Evolutionary conservation across 306 rosid species (phyloP), one percentile per base, ranked within the genome.

Genomic region (Begonia loranthoides): DNA sequence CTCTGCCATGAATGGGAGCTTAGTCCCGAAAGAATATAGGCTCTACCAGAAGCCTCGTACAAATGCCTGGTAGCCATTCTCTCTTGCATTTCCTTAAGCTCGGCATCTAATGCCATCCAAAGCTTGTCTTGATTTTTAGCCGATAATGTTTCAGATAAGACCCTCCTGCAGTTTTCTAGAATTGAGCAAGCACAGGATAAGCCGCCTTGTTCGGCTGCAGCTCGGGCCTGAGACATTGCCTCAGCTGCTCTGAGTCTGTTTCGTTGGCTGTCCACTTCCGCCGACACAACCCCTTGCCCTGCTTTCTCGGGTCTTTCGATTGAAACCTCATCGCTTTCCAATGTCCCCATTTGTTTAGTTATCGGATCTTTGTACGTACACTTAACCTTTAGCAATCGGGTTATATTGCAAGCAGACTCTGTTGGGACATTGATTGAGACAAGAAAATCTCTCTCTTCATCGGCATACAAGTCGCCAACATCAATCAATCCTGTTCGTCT

Each of bases 1-100:
- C 99, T 65, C 66, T 90, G 99, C 99, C 99, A 90, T 12, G 99
- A 90, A 56, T 90, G 99, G 22, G 99, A 90, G 69, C 99, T 90
- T 57, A 90, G 67, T 52, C 99, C 99, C 2, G 99, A 90, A 63
- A 90, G 95, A 50, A 90, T 82, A 39, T 90, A 90, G 10, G 99
- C 99, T 59, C 99, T 82, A 47, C 99, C 99, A 8, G 99, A 90
- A 36, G 92, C 94, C 76, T 90, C 99, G 9, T 90, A 90, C 15
- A 90, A 95, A 10, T 86, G 95, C 66, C 95, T 76, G 57, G 94
- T 90, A 5, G 73, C 94, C 99, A 90, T 74, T 59, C 99, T 73
- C 74, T 90, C 95, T 71, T 86, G 99, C 94, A 85, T 82, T 76
- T 90, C 99, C 76, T 86, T 85, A 19, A 90, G 95, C 72, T 90